Conservation (phyloP, 352 stramenopile species). For the Phytophthora aleatoria region DNA sequence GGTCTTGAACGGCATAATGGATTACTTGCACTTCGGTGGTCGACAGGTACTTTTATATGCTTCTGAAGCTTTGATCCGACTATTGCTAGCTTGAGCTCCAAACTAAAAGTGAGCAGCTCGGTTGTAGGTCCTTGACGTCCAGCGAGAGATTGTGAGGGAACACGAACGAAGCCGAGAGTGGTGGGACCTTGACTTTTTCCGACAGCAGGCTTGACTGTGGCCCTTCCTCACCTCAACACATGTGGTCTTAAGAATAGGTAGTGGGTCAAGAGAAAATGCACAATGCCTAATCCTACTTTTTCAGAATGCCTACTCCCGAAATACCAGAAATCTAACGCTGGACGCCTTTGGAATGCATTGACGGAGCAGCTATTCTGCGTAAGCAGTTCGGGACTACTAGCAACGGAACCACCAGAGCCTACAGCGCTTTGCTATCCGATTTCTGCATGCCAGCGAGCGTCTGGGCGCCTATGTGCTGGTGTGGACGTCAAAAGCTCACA, state of each 20-base stretch:
- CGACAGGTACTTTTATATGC: constrained; percentile 9
- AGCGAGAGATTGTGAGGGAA: constrained; percentile 17
- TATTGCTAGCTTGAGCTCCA: not conserved
- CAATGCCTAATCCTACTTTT: too few relatives aligned
- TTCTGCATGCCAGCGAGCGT: too few relatives aligned
- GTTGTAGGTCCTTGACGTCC: not conserved
- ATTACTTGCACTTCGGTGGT: constrained; percentile 16
- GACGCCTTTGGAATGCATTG: too few relatives aligned
- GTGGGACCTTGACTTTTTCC: constrained; percentile 1
- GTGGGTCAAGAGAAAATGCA: too few relatives aligned
- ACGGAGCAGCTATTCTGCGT: too few relatives aligned
- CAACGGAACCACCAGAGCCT: too few relatives aligned
- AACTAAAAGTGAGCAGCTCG: constrained; percentile 15
- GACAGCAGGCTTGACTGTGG: constrained; percentile 3
- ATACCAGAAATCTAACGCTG: too few relatives aligned
- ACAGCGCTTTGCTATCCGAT: too few relatives aligned
- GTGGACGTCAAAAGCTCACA: too few relatives aligned
- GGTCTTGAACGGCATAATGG: constrained; percentile 30
- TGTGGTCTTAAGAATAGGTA: not conserved
- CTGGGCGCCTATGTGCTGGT: too few relatives aligned
- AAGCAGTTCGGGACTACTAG: too few relatives aligned
- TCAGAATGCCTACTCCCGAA: too few relatives aligned
- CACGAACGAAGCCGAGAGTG: constrained; percentile 8
- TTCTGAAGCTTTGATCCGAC: constrained; percentile 12
- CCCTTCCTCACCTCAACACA: constrained; percentile 6